phyloP scores from a whole-genome alignment of 495 filamentous ascomycete genomes.

The Wilcoxina mikolae region DNA sequence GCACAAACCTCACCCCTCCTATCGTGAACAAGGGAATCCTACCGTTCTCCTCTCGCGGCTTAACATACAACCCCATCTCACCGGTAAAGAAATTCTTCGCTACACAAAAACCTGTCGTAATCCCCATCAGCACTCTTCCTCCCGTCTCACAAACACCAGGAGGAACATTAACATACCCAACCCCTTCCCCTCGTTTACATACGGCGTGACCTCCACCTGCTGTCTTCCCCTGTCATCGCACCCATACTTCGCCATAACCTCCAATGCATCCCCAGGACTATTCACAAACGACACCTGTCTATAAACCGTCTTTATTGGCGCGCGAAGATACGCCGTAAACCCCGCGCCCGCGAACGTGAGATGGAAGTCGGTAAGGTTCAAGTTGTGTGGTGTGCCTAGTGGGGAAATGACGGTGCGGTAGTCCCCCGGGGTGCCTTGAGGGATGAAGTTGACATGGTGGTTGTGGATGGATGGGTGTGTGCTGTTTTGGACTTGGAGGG shows the following conservation, averaged over 20 bases:
- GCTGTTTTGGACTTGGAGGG: not conserved
- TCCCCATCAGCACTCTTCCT: not conserved
- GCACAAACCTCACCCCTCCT: no score
- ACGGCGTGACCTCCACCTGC: not conserved
- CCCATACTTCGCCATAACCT: not conserved
- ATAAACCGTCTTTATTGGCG: not conserved
- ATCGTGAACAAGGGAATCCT: no score
- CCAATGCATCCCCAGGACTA: not conserved
- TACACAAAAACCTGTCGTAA: not conserved
- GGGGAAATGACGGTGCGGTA: not conserved
- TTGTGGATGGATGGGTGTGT: not conserved
- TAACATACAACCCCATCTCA: not conserved
- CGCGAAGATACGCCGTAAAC: not conserved
- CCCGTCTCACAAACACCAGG: not conserved
- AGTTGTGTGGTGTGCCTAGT: not conserved
- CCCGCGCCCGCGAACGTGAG: not conserved
- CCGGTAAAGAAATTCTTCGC: not conserved
- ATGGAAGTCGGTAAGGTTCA: not conserved
- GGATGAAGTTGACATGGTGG: not conserved
- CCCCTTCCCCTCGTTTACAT: not conserved
- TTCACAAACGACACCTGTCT: not conserved
- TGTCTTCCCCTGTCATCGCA: not conserved
- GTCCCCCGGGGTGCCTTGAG: not conserved
- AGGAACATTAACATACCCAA: not conserved
- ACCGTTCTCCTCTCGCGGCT: no score